phyloP scores from a whole-genome alignment of 169 alveolate genomes.

The Perkinsus marinus region DNA sequence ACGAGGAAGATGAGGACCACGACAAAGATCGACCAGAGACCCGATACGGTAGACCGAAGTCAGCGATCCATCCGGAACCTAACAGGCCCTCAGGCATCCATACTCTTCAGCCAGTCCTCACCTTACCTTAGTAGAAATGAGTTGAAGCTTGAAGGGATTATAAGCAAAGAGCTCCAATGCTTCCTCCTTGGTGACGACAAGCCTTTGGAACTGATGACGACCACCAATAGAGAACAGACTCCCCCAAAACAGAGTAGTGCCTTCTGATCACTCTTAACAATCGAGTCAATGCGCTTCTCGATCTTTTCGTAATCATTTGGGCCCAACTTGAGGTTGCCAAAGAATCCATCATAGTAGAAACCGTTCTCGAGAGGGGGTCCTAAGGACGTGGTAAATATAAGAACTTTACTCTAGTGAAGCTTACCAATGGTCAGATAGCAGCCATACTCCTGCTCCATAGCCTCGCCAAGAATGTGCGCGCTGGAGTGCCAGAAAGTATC shows the following conservation, averaged over 20 bases:
- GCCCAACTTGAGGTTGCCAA: constrained; percentile 59
- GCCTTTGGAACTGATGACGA: constrained; percentile 71
- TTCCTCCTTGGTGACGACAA: constrained; percentile 86
- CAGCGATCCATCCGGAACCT: constrained; percentile 76
- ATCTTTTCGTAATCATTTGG: constrained; percentile 10
- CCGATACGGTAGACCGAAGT: constrained; percentile 97
- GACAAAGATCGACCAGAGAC: constrained; percentile 90
- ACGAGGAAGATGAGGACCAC: constrained; percentile 97
- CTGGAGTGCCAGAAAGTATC: constrained; percentile 95
- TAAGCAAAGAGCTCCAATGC: constrained; percentile 86
- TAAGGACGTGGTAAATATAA: neutral
- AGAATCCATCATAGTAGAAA: constrained; percentile 92
- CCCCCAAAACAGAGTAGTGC: constrained; percentile 23
- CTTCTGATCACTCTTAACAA: constrained; percentile 22
- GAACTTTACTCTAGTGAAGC: constrained; percentile 19
- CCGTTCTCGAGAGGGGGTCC: constrained; percentile 83
- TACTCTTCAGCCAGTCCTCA: neutral
- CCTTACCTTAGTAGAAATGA: constrained; percentile 82
- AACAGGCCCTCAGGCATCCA: neutral
- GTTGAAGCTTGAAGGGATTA: constrained; percentile 93
- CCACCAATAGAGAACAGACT: neutral
- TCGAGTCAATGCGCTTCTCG: constrained; percentile 34
- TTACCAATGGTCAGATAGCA: constrained; percentile 89
- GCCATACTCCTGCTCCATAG: constrained; percentile 86
- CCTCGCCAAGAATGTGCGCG: constrained; percentile 87